These are phyloP conservation scores for Leccinum imitatum DNA, from an alignment of 768 basidiomycete genomes.

Conservation along the genomic window DNA sequence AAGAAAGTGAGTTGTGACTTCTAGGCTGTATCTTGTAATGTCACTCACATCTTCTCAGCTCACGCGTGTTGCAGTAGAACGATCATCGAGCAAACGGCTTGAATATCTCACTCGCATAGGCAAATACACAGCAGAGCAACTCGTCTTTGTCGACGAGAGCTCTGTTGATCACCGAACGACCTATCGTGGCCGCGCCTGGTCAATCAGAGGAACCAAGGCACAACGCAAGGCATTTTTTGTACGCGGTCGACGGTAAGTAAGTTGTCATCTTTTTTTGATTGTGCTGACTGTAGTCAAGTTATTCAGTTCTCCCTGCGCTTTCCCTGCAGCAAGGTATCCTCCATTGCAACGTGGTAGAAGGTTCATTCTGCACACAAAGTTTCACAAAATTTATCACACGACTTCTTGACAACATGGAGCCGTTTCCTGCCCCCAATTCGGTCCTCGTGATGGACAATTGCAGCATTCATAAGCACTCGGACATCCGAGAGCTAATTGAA, in stretches of 20 bases:
- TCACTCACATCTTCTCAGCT: no score
- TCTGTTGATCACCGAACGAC: not conserved
- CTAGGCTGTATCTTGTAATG: no score
- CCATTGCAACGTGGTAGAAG: constrained; percentile 10
- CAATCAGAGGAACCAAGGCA: not conserved
- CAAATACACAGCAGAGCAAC: not conserved
- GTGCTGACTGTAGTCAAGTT: not conserved
- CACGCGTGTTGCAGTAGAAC: no score
- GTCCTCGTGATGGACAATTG: constrained; percentile 43
- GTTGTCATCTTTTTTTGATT: not conserved
- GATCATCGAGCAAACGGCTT: no score
- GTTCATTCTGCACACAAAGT: constrained; percentile 26
- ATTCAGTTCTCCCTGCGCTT: not conserved
- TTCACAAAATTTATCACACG: constrained; percentile 35
- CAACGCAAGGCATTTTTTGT: not conserved
- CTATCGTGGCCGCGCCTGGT: not conserved
- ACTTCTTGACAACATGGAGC: constrained; percentile 38
- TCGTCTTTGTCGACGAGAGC: not conserved
- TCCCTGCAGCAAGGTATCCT: not conserved
- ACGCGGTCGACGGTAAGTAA: not conserved
- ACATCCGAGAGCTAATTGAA: constrained; percentile 32
- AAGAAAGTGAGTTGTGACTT: no score
- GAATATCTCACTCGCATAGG: not conserved
- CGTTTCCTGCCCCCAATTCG: constrained; percentile 35
- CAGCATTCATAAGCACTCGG: constrained; percentile 32